Evolutionary conservation across 73 alveolate genomes (phyloP).

Genomic region (Paramecium tetraurelia): DNA sequence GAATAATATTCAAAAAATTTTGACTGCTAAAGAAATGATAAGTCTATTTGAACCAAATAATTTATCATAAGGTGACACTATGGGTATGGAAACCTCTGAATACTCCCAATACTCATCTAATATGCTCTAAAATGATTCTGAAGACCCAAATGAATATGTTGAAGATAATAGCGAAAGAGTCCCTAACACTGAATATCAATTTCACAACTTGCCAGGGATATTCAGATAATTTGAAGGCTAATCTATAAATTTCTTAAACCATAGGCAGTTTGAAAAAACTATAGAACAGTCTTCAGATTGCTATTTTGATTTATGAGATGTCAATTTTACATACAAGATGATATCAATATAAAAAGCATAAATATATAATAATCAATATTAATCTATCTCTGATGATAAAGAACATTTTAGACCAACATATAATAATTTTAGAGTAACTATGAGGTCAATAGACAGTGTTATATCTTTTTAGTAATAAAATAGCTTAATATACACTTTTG

Average conservation of each 20-base stretch:
- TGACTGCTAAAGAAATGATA: background rate
- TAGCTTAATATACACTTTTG: background rate
- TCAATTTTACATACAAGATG: background rate
- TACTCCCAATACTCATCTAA: background rate
- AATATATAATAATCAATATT: no score
- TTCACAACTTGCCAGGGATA: background rate
- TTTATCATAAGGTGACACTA: background rate
- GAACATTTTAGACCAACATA: background rate
- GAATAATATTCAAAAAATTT: background rate
- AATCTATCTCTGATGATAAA: no score
- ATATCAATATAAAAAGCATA: background rate
- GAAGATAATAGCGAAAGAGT: background rate
- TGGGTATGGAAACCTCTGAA: background rate
- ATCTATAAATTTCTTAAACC: background rate
- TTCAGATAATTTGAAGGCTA: background rate
- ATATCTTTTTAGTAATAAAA: no score
- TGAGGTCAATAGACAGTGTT: background rate
- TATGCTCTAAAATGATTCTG: background rate
- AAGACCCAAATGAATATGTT: no score
- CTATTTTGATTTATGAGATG: background rate
- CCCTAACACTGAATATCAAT: background rate
- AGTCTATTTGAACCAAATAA: background rate
- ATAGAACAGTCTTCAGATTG: background rate
- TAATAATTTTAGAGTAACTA: background rate
- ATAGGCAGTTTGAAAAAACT: background rate